Base-by-base conservation (phyloP, 768 basidiomycete genomes). In the Gloeophyllum trabeum region DNA sequence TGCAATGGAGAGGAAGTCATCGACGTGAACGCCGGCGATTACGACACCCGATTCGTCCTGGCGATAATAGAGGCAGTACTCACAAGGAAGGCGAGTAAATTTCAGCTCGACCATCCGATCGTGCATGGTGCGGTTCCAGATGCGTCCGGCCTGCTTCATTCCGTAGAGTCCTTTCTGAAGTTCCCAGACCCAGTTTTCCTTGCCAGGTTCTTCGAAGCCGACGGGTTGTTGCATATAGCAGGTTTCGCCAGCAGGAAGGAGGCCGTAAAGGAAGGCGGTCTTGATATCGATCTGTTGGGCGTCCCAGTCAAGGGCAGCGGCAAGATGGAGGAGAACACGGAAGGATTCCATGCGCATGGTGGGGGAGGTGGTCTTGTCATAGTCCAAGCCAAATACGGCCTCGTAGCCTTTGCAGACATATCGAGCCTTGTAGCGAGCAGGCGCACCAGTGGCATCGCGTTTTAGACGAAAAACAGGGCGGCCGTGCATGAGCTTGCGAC, bases 101-200 rank as follows among this genome's bases (percentile, higher is more conserved):
- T 40, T 43, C 3, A 44, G 13, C 4, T 38, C 16, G 0, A 16
- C 24, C 5, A 44, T 23, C 16, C 19, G 5, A 5, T 40, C 32
- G 21, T 36, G 19, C 1, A 49, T 19, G 22, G 24, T 37, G 5
- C 19, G 23, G 2, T 48, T 13, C 46, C 46, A 47, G 6, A n/a
- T 23, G 6, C 46, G 43, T 5, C 46, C 46, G 5, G 44, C 35
- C 26, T 47, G 46, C 21, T 48, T 48, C 4, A 43, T 25, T 1
- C 28, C 28, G 28, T 32, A 32, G 16, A 32, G 10, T 16, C 10
- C 16, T 32, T 16, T 10, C 10, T 10, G 10, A 32, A 32, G 28
- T 16, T 32, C 16, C 16, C 10, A 10, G 28, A 32, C 28, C 10
- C 28, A 16, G 16, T 32, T 32, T 10, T 10, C 16, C 16, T 16